Conservation (phyloP, 768 basidiomycete species). For the Psilocybe cyanescens region DNA sequence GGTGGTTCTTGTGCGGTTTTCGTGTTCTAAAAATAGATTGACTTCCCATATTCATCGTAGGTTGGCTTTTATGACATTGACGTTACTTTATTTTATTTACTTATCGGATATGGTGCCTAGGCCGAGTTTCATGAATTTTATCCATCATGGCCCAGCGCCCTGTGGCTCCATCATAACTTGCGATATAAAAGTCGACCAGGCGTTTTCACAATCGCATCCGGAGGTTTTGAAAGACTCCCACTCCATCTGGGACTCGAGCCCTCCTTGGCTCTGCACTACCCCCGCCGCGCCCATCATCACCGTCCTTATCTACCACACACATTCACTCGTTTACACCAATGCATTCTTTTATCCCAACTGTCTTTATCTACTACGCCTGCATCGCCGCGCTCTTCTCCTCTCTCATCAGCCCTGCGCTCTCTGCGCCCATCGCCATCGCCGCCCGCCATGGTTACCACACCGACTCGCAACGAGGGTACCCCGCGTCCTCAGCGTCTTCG, state of each 20-base stretch:
- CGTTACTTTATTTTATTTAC: background rate
- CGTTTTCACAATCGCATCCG: background rate
- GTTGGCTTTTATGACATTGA: background rate
- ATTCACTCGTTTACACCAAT: background rate
- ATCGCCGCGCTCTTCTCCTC: background rate
- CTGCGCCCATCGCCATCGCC: background rate
- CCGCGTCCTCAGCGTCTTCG: background rate
- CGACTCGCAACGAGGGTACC: background rate
- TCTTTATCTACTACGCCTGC: background rate
- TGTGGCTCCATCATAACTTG: background rate
- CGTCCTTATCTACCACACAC: background rate
- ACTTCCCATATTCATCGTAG: background rate
- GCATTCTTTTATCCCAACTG: background rate
- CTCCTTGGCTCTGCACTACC: background rate
- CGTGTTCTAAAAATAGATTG: background rate
- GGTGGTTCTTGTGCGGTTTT: background rate
- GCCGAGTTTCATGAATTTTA: background rate
- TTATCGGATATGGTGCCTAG: background rate
- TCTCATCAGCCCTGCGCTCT: background rate
- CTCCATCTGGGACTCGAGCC: background rate
- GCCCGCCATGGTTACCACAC: background rate
- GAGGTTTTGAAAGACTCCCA: background rate
- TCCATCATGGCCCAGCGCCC: background rate
- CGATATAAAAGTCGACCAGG: background rate
- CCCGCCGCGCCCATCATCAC: background rate